Base-by-base conservation (phyloP, 2,329 filamentous ascomycete species). In the Claviceps capensis region DNA sequence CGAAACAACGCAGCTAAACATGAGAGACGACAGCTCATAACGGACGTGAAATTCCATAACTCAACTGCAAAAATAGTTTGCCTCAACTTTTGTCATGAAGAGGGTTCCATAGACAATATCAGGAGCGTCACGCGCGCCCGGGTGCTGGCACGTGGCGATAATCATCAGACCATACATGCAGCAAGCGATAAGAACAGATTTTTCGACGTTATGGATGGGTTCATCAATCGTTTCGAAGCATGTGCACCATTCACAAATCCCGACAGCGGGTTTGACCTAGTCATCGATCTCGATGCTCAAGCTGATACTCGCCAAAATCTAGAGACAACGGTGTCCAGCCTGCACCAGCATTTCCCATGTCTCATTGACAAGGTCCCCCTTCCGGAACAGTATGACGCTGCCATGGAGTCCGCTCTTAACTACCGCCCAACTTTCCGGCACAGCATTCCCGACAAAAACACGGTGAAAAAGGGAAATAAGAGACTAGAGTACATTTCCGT, bases 141-240 rank as follows among this genome's bases (percentile, higher is more conserved):
- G 48, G 88, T 98, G 1, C 71, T 96, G 19, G 77, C 81, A 5
- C 85, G 93, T 22, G 93, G 93, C 14, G 89, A 98, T 66, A 97
- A 97, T 62, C 93, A 98, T 66, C 93, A 98, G 69, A 98, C 93
- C 0, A 97, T 98, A 54, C 89, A 93, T 62, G 90, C 91, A 11
- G 85, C 80, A 46, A 85, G 86, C 52, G 79, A 85, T 45, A 69
- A 74, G 47, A 70, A 76, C 17, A 91, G 95, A 65, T 87, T 93
- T 52, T 74, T 93, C 47, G 79, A 81, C 5, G 95, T 98, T 60
- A 97, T 98, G 93, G 87, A 96, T 60, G 88, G 88, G 3, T 98
- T 98, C 68, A 75, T 98, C 58, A 68, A 79, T 13, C 82, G 93
- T 38, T 97, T 95, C 63, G 86, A 98, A 69, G 79, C 84, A 19